Evolutionary conservation across 2,329 filamentous ascomycete genomes (phyloP), one percentile per base, ranked within the genome.

Genomic region (Pyricularia grisea): DNA sequence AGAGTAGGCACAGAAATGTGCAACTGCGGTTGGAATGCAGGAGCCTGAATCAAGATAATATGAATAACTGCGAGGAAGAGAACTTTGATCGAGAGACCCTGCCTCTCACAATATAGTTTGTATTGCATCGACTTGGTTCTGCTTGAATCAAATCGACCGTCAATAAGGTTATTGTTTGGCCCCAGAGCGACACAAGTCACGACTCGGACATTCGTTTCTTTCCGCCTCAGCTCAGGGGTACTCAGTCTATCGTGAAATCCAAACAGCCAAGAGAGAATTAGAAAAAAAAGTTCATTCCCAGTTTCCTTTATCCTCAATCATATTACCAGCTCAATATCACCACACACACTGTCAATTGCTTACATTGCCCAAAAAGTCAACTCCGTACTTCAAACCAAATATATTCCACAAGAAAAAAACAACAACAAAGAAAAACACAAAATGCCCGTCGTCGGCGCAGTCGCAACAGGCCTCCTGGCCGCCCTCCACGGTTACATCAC

Each of bases 401-500:
- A 2, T 20, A 9, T 7, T 61, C 28, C 17, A 4, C 58, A 17
- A 36, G 4, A 42, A 30, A 66, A 33, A n/a, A 66, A 25, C 10
- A 36, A 4, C 63, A 23, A 12, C 30, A 36, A 23, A 7, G 42
- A 68, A 36, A 42, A 7, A 25, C 17, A 60, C 67, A 55, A 27
- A n/a, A 74, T 74, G 73, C 36, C 70, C 30, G 67, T 69, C 27
- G 28, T 70, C 63, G 68, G 71, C 42, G 55, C 61, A 27, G 30
- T 65, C 23, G 74, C 79, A 3, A 79, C 81, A 7, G 78, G 73
- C 74, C 71, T 79, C 65, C 73, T 85, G 66, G 79, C 79, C 71
- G 70, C 74, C 63, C 73, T 83, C 17, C 83, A 85, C 75, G 74
- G 79, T 73, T 85, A 84, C 77, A 84, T 85, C 72, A 72, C 83